These are phyloP conservation scores for Symbiodinium natans DNA, from an alignment of 73 alveolate species.

Conservation along the genomic window DNA sequence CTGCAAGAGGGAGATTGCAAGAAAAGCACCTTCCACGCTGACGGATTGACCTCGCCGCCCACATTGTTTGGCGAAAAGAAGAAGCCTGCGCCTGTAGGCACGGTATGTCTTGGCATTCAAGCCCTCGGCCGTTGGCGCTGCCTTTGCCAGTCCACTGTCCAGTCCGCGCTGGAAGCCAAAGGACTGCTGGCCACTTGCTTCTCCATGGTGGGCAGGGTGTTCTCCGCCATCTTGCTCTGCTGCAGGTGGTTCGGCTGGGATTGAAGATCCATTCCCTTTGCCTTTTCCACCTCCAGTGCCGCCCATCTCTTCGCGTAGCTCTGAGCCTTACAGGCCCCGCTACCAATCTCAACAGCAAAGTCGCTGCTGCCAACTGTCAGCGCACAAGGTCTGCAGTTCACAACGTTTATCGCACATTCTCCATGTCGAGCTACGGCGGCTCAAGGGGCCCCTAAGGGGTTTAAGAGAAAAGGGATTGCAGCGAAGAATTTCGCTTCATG, in stretches of 20 bases:
- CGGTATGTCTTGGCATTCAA: constrained; percentile 30
- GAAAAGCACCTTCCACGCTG: constrained; percentile 9
- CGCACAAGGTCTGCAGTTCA: background rate
- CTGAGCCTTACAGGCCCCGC: background rate
- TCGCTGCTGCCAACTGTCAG: background rate
- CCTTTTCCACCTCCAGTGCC: background rate
- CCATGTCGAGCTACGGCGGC: background rate
- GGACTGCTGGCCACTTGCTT: background rate
- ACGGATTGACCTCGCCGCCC: background rate
- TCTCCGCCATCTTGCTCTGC: background rate
- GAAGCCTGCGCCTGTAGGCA: background rate
- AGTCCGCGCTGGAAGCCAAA: background rate
- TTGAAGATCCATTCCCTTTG: background rate
- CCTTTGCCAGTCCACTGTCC: constrained; percentile 38
- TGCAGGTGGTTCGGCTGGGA: background rate
- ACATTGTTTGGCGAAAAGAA: background rate
- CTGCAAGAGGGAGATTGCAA: background rate
- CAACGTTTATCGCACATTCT: background rate
- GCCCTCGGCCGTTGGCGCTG: constrained; percentile 1
- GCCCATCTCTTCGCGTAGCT: background rate
- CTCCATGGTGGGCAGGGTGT: background rate
- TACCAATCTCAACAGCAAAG: background rate
- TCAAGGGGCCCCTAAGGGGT: background rate
- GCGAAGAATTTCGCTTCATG: background rate
- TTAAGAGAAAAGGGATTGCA: background rate